Evolutionary conservation across 306 rosid genomes (phyloP).

Genomic region (Castanopsis chinensis): DNA sequence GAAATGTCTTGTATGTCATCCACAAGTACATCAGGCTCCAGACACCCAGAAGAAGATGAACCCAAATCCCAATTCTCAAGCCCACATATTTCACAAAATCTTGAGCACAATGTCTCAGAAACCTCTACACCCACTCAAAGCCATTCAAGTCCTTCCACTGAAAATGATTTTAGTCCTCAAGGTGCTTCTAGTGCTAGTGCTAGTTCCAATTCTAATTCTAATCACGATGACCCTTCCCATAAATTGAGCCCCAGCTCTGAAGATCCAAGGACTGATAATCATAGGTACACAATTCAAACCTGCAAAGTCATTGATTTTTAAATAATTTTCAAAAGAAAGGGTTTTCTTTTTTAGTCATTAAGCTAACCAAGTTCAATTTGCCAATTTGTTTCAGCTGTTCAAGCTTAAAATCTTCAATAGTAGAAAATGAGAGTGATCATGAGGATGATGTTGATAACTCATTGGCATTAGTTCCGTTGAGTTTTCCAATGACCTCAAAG

Average conservation of each 20-base stretch:
- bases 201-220: constrained; percentile 22
- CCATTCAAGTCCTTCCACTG: constrained; percentile 25
- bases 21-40: constrained; percentile 32
- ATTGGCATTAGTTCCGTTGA: constrained; percentile 50
- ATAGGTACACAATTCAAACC: constrained; percentile 41
- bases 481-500: constrained; percentile 31
- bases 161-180: constrained; percentile 37
- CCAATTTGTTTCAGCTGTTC: constrained; percentile 36
- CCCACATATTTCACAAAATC: constrained; percentile 11
- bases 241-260: constrained; percentile 26
- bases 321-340: background rate
- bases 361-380: constrained; percentile 9
- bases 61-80: constrained; percentile 22
- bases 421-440: constrained; percentile 29
- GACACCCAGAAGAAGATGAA: constrained; percentile 36
- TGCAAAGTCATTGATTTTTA: background rate
- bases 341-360: background rate
- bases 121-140: constrained; percentile 17
- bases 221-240: constrained; percentile 17
- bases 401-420: constrained; percentile 41
- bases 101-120: constrained; percentile 8
- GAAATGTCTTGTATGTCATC: constrained; percentile 46
- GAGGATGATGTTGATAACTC: constrained; percentile 41
- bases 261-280: constrained; percentile 36
- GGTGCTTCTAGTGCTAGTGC: constrained; percentile 13